Percentiles rank a stretch among this genome's conserved stretches.
phyloP scores from a whole-genome alignment of 2,329 filamentous ascomycete species.

The Aspergillus carbonarius region DNA sequence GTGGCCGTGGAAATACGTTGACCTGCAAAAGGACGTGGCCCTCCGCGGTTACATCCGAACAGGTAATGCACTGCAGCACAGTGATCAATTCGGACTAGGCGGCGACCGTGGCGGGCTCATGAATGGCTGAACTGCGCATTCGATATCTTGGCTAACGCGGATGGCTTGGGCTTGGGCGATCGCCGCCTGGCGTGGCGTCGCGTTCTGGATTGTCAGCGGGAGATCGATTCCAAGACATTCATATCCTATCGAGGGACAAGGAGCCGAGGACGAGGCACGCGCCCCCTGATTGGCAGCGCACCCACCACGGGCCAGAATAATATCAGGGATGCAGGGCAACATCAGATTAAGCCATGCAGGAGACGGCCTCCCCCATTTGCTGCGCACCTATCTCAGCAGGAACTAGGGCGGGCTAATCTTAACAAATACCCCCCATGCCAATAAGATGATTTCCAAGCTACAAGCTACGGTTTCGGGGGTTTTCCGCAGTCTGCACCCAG shows the following conservation, averaged over 20 bases:
- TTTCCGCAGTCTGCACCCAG: background rate
- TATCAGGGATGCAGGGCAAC: conserved; percentile 1
- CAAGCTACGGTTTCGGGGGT: background rate
- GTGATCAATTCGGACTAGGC: background rate
- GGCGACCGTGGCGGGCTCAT: background rate
- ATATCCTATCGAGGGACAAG: background rate
- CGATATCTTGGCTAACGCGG: background rate
- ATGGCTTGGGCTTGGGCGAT: conserved; percentile 2
- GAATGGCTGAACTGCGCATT: background rate
- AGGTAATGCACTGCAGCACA: background rate
- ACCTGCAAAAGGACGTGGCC: background rate
- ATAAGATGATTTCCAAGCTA: background rate
- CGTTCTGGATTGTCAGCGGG: background rate
- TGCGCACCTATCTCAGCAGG: background rate
- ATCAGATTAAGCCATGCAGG: conserved; percentile 1
- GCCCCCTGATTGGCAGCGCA: background rate
- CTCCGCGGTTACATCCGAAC: background rate
- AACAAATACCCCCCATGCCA: background rate
- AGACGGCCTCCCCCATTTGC: background rate
- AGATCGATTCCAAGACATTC: conserved; percentile 1
- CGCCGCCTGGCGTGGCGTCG: conserved; percentile 4
- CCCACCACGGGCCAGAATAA: background rate
- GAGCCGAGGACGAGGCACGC: background rate
- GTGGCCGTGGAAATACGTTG: background rate
- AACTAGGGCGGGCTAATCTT: background rate